Conservation (phyloP, 371 early-diverging fungal species). For the Entomophthora muscae region DNA sequence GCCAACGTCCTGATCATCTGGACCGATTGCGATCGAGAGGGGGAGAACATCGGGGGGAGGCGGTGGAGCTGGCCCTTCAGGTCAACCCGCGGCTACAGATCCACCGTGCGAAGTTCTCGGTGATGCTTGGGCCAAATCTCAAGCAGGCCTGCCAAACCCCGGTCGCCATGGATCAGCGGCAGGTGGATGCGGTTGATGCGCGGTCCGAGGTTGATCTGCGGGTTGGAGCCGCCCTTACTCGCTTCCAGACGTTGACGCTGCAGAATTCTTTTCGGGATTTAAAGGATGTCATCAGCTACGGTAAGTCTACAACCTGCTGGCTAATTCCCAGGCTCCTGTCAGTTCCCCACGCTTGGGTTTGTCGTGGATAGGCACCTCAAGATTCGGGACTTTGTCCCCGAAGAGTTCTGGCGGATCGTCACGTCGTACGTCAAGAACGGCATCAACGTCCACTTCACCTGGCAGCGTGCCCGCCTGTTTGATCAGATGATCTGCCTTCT, state of each 20-base stretch:
- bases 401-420: constrained; percentile 82
- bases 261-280: constrained; percentile 28
- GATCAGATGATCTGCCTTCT: constrained; percentile 48
- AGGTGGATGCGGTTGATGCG: constrained; percentile 82
- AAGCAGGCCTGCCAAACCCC: constrained; percentile 62
- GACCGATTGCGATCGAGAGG: constrained; percentile 99
- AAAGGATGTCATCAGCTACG: constrained; percentile 68
- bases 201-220: constrained; percentile 93
- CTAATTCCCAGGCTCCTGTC: constrained; percentile 72
- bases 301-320: constrained; percentile 18
- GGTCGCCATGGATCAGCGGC: constrained; percentile 42
- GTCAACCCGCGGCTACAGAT: constrained; percentile 45
- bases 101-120: constrained; percentile 63
- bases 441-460: constrained; percentile 37
- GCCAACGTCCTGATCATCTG: constrained; percentile 80
- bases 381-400: constrained; percentile 69
- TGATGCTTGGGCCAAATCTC: constrained; percentile 62
- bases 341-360: constrained; percentile 98
- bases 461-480: constrained; percentile 60
- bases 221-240: constrained; percentile 91
- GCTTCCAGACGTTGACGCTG: constrained; percentile 76
- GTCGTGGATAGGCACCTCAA: constrained; percentile 84
- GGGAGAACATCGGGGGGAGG: constrained; percentile 95
- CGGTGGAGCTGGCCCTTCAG: constrained; percentile 41
- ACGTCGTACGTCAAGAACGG: constrained; percentile 29